Percentiles rank a stretch among this genome's conserved stretches.
These are phyloP conservation scores for Gracilaria caudata DNA, from an alignment of 23 red algal species.

Conservation along the genomic window DNA sequence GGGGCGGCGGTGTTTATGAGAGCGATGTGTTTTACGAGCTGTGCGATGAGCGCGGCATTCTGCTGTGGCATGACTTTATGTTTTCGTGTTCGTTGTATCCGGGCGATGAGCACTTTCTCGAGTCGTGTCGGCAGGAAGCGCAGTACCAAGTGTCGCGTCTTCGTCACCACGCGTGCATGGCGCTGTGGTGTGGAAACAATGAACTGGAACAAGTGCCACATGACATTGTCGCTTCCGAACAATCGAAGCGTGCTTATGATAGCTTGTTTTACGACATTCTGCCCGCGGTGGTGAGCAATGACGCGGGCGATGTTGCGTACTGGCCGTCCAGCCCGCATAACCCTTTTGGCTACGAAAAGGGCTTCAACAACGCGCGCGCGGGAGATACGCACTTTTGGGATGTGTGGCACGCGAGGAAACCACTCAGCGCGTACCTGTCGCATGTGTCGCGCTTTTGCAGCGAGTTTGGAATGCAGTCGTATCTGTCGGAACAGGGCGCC, in stretches of 20 bases:
- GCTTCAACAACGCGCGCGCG: slow-evolving; percentile 37
- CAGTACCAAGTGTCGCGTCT: slow-evolving; percentile 47
- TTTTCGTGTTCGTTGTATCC: slow-evolving; percentile 50
- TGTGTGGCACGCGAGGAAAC: slow-evolving; percentile 50
- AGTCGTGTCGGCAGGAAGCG: slow-evolving; percentile 23
- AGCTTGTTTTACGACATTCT: slow-evolving; percentile 39
- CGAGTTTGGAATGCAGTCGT: slow-evolving; percentile 67
- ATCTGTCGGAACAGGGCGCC: slow-evolving; percentile 3
- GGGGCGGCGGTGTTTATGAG: slow-evolving; percentile 57
- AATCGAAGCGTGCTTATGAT: slow-evolving; percentile 30
- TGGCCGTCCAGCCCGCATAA: slow-evolving; percentile 59
- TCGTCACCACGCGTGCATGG: slow-evolving; percentile 53
- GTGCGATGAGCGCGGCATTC: slow-evolving; percentile 23
- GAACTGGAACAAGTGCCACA: slow-evolving; percentile 55
- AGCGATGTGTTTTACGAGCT: slow-evolving; percentile 44
- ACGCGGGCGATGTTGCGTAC: slow-evolving; percentile 7
- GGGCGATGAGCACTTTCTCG: slow-evolving; percentile 16
- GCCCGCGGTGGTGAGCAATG: background rate
- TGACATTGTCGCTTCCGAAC: slow-evolving; percentile 1
- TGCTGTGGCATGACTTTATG: slow-evolving; percentile 67
- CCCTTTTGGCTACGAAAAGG: slow-evolving; percentile 35
- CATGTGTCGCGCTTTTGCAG: slow-evolving; percentile 39
- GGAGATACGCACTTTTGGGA: slow-evolving; percentile 65
- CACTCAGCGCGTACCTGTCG: slow-evolving; percentile 15
- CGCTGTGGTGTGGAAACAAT: slow-evolving; percentile 62